Evolutionary conservation across 164 flowering plant genomes (phyloP), one percentile per base, ranked within the genome.

Genomic region (Macadamia tetraphylla): DNA sequence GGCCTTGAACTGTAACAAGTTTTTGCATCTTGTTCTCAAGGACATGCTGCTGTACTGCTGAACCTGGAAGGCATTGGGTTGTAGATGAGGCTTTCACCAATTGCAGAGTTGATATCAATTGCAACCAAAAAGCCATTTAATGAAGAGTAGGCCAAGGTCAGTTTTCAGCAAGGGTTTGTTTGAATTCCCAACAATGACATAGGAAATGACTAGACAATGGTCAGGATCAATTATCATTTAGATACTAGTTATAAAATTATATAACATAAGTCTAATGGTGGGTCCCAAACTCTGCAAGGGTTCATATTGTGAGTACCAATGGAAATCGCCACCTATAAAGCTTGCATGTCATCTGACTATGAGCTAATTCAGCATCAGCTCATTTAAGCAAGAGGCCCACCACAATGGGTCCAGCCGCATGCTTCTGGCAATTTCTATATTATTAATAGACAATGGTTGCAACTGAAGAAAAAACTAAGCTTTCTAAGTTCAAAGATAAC

Each of bases 1-100:
- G 63, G 44, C 73, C 70, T 58, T 62, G 64, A 43, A 35, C 63
- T 49, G 17, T 55, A 12, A 29, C 29, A 0, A 65, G 59, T 44
- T 55, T 52, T 15, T 31, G 23, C 32, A 3, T 40, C 60, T 40
- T 55, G 23, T 10, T 17, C 18, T 53, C 70, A 15, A 9, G 60
- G 71, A 58, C 2, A 10, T 42, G 68, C 44, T 14, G 46, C 49
- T 65, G 63, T 17, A 58, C 29, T 29, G 66, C 52, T 23, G 65
- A 63, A 55, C 29, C 64, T 43, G 74, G 68, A 18, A 53, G 46
- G n/a, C 68, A 32, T 35, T 2, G 40, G 40, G 40, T 35, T 35
- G 3, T 35, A 35, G 40, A 35, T 35, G 40, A 62, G 31, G 29
- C 49, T 23, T 40, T 32, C 55, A 51, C 40, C 51, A 29, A 55